Base-by-base conservation (phyloP, 2,329 filamentous ascomycete genomes). In the Trichoderma aggressivum region DNA sequence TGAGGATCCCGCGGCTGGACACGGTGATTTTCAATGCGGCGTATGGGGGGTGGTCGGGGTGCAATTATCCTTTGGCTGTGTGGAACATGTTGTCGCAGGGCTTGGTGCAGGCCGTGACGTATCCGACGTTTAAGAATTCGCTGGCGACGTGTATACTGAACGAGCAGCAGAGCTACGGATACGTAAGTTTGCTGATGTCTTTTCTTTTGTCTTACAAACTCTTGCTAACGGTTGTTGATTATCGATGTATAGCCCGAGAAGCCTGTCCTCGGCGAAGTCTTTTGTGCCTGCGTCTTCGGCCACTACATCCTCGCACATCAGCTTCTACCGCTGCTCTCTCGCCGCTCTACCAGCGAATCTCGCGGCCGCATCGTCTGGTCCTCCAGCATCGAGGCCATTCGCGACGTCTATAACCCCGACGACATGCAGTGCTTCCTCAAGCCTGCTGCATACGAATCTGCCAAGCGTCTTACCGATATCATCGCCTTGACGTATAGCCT, bases 251-350 rank as follows among this genome's bases (percentile, higher is more conserved):
- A 94, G 78, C 82, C 86, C 16, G 78, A 80, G 3, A 78, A 80
- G 73, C 90, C 91, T 0, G 82, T 84, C 6, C 83, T 99, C 0
- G 94, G 94, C 3, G 87, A 93, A 75, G 89, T 97, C 21, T 99
- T 98, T 79, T 92, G 91, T 79, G 91, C 95, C 63, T 98, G 98
- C 78, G 87, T 97, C 34, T 98, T 99, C 78, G 96, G 96, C 0
- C 96, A 99, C 82, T 98, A 99, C 79, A 83, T 98, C 77, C 89
- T 99, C 28, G 89, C 89, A 18, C 94, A 97, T 80, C 89, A 91
- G 77, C 86, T 98, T 12, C 86, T 92, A 75, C 91, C 93, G 0
- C 84, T 98, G 12, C 86, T 99, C 75, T 82, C 84, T 76, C 84
- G 88, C 64, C 78, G 77, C 18, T 77, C 81, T 18, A 74, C 81